Conservation (phyloP, 345 rosid genomes). For the Arabis hirsuta region DNA sequence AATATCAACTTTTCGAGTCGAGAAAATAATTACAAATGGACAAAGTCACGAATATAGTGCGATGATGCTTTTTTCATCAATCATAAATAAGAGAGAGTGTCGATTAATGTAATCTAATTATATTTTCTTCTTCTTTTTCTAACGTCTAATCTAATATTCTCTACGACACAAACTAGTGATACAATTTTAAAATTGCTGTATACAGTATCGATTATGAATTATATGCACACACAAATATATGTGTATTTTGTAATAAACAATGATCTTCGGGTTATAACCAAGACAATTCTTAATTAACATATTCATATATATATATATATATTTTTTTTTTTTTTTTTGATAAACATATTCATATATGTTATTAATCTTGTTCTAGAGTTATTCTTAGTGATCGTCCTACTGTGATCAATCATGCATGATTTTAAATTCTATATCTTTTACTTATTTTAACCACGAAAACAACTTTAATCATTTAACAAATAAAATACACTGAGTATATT, state of each 20-base stretch:
- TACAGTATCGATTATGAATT: background rate
- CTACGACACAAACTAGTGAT: too few relatives aligned
- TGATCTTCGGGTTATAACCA: background rate
- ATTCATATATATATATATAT: too few relatives aligned
- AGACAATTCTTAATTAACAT: background rate
- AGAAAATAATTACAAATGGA: conserved; percentile 18
- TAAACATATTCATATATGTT: background rate
- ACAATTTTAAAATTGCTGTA: background rate
- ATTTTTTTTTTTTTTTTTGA: too few relatives aligned
- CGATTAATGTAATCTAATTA: background rate
- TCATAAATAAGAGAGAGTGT: background rate
- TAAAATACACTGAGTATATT: conserved; percentile 1
- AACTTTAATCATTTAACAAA: conserved; percentile 15
- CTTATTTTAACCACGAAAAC: background rate
- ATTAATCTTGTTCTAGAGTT: conserved; percentile 12
- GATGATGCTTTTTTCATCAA: background rate
- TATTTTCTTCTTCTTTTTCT: background rate
- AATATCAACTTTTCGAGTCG: conserved; percentile 10
- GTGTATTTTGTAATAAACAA: background rate
- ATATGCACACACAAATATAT: background rate
- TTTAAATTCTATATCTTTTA: background rate
- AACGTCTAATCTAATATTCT: too few relatives aligned
- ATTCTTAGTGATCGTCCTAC: conserved; percentile 5
- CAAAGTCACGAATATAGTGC: conserved; percentile 29
- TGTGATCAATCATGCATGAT: conserved; percentile 11